phyloP scores from a whole-genome alignment of 148 eudicot genomes.

The Fagopyrum esculentum region DNA sequence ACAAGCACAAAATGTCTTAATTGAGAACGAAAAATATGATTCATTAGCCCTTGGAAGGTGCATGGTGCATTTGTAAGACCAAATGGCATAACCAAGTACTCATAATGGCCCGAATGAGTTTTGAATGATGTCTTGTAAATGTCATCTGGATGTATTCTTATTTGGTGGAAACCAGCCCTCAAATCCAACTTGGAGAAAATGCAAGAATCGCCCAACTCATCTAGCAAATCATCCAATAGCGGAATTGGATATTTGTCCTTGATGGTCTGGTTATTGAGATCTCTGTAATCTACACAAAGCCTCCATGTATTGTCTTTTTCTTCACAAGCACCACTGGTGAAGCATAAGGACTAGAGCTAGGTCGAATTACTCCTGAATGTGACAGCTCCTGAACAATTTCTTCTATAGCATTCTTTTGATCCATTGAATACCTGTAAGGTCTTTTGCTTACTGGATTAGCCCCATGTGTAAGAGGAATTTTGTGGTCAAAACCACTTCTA shows the following conservation, averaged over 20 bases:
- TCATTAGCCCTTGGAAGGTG: background rate
- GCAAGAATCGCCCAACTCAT: background rate
- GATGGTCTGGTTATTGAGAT: background rate
- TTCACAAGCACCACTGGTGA: too few species aligned
- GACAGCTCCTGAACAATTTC: too few species aligned
- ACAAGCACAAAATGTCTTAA: background rate
- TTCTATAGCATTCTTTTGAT: too few species aligned
- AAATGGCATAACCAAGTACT: background rate
- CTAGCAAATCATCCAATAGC: background rate
- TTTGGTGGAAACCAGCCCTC: too few species aligned
- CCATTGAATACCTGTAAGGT: too few species aligned
- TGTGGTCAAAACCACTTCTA: too few species aligned
- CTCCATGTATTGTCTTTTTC: background rate
- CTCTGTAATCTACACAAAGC: constrained; percentile 2
- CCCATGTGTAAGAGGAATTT: too few species aligned
- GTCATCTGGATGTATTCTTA: background rate
- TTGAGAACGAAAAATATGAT: background rate
- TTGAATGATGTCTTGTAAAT: background rate
- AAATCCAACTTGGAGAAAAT: background rate
- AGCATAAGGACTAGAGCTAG: too few species aligned
- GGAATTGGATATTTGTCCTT: background rate
- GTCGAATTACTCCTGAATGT: too few species aligned
- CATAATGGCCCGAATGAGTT: background rate
- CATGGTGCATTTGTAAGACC: background rate
- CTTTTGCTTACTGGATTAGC: too few species aligned